Evolutionary conservation across 2,329 filamentous ascomycete species (phyloP).

Genomic region (Aureobasidium sp.): DNA sequence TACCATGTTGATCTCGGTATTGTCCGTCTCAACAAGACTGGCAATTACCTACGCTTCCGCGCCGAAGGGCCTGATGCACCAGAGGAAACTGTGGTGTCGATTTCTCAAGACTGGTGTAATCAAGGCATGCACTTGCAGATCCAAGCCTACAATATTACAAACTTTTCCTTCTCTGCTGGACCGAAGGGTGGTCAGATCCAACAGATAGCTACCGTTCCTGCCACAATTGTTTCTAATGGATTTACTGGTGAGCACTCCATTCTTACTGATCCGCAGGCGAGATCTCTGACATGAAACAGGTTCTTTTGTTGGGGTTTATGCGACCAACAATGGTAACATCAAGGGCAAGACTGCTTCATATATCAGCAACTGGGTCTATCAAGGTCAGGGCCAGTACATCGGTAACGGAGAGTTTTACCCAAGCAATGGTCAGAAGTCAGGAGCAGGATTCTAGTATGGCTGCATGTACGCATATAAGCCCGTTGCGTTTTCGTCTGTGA

Average conservation of each 20-base stretch:
- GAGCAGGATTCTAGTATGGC: background rate
- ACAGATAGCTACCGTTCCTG: constrained; percentile 2
- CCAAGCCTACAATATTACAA: constrained; percentile 5
- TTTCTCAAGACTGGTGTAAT: background rate
- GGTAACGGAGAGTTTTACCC: constrained; percentile 10
- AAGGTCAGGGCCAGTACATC: constrained; percentile 16
- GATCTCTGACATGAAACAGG: background rate
- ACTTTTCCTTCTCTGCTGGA: constrained; percentile 13
- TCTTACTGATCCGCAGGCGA: too few relatives aligned
- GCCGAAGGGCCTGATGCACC: background rate
- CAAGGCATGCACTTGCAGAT: constrained; percentile 1
- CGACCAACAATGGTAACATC: constrained; percentile 14
- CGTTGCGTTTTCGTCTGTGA: too few relatives aligned
- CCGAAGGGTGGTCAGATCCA: background rate
- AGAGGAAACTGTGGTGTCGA: background rate
- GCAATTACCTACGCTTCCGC: background rate
- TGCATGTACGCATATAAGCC: too few relatives aligned
- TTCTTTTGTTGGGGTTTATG: constrained; percentile 14
- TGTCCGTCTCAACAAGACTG: constrained; percentile 15
- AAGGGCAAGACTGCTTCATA: constrained; percentile 7
- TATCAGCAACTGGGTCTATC: constrained; percentile 13
- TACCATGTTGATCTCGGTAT: constrained; percentile 46
- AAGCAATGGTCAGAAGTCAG: constrained; percentile 4
- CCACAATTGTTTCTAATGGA: constrained; percentile 11
- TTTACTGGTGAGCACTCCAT: constrained; percentile 11